phyloP scores from a whole-genome alignment of 78 protist genomes.

The Isochrysis galbana region DNA sequence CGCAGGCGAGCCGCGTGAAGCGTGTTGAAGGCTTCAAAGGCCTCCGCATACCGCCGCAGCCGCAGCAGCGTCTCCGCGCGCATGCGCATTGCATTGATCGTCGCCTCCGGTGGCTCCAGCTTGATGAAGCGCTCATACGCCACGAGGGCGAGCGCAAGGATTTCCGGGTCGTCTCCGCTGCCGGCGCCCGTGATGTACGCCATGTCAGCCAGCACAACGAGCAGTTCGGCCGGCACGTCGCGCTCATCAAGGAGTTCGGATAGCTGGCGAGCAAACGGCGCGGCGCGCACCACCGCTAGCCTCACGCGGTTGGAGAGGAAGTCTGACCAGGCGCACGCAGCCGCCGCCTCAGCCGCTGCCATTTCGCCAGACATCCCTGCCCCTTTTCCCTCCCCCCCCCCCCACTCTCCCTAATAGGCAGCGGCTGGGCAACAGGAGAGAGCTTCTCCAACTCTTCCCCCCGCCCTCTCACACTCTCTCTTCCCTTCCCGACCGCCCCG shows the following conservation, averaged over 20 bases:
- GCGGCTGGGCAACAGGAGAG: too few species aligned
- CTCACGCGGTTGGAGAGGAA: not conserved
- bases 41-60: not conserved
- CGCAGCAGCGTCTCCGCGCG: slow-evolving; percentile 20
- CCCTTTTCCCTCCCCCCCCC: too few species aligned
- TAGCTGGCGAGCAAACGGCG: not conserved
- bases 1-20: not conserved
- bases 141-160: not conserved
- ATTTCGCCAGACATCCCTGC: too few species aligned
- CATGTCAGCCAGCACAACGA: not conserved
- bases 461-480: too few species aligned
- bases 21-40: not conserved
- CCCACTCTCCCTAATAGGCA: too few species aligned
- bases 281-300: not conserved
- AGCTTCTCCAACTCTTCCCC: too few species aligned
- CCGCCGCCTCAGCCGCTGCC: too few species aligned
- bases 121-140: not conserved
- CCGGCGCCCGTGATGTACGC: not conserved
- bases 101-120: not conserved
- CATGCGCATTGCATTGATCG: not conserved
- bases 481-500: too few species aligned
- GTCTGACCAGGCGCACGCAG: not conserved
- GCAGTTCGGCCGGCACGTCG: not conserved
- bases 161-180: not conserved
- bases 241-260: not conserved